phyloP scores from a whole-genome alignment of 2,329 filamentous ascomycete species.

The Acephala macrosclerotiorum region DNA sequence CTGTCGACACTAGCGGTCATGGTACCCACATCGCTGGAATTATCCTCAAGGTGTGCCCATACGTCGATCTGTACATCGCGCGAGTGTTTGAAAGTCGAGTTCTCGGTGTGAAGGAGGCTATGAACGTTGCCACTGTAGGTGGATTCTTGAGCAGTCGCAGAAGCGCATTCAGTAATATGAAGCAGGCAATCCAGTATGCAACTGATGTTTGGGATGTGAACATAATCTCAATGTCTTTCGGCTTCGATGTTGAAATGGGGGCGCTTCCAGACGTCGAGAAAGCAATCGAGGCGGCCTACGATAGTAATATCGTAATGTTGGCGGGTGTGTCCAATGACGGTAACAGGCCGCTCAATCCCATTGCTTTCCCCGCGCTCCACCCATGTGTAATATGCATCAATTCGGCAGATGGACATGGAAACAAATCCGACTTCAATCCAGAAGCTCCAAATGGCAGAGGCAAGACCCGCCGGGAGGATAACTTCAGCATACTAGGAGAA shows the following conservation, averaged over 20 bases:
- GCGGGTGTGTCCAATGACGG: conserved; percentile 13
- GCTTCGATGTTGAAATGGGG: background rate
- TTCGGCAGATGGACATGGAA: conserved; percentile 5
- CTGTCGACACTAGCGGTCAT: background rate
- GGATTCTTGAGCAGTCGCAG: too few relatives aligned
- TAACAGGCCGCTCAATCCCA: background rate
- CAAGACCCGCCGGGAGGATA: too few relatives aligned
- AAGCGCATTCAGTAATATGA: too few relatives aligned
- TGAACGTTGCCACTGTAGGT: too few relatives aligned
- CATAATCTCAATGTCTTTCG: conserved; percentile 33
- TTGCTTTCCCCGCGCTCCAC: background rate
- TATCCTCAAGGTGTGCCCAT: conserved; percentile 11
- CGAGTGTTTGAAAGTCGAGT: conserved; percentile 1
- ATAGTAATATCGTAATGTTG: background rate
- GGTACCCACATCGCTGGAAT: conserved; percentile 10
- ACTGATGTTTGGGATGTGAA: background rate
- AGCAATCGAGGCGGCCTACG: background rate
- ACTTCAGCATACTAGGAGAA: conserved; percentile 12
- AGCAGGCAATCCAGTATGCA: background rate
- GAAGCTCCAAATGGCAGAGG: background rate
- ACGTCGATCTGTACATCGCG: conserved; percentile 18
- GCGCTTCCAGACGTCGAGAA: background rate
- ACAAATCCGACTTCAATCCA: conserved; percentile 5
- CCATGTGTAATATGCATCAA: conserved; percentile 6
- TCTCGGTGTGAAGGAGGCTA: too few relatives aligned